Conservation (phyloP, 306 rosid genomes). For the Oemleria cerasiformis region DNA sequence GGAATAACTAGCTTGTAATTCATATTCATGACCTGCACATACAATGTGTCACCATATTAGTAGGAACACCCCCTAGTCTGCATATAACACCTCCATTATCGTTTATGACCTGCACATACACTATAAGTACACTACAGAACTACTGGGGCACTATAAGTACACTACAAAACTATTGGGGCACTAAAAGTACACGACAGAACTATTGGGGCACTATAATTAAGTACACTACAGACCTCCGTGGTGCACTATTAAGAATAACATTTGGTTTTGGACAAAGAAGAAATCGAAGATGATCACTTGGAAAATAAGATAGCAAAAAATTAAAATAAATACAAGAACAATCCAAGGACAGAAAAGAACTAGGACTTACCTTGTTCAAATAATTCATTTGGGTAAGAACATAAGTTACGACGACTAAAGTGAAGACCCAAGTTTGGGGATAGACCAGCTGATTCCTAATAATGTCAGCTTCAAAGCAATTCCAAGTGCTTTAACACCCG, state of each 20-base stretch:
- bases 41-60: too few species aligned
- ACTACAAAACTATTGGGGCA: too few species aligned
- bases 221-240: too few species aligned
- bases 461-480: constrained; percentile 94
- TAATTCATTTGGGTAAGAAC: constrained; percentile 99
- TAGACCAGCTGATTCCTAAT: constrained; percentile 84
- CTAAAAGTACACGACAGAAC: too few species aligned
- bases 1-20: too few species aligned
- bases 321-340: background rate
- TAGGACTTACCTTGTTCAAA: constrained; percentile 71
- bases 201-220: too few species aligned
- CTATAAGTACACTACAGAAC: too few species aligned
- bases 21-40: too few species aligned
- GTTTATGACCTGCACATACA: too few species aligned
- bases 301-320: constrained; percentile 4
- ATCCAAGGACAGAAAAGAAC: background rate
- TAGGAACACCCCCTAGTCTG: too few species aligned
- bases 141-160: too few species aligned
- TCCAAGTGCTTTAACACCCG: constrained; percentile 98
- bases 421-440: constrained; percentile 94
- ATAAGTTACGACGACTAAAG: constrained; percentile 72
- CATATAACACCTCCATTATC: too few species aligned
- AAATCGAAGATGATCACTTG: background rate
- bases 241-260: background rate
- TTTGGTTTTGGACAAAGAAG: background rate